These are phyloP conservation scores for Arthrobotrys conoides DNA, from an alignment of 2,329 filamentous ascomycete genomes.

Conservation along the genomic window DNA sequence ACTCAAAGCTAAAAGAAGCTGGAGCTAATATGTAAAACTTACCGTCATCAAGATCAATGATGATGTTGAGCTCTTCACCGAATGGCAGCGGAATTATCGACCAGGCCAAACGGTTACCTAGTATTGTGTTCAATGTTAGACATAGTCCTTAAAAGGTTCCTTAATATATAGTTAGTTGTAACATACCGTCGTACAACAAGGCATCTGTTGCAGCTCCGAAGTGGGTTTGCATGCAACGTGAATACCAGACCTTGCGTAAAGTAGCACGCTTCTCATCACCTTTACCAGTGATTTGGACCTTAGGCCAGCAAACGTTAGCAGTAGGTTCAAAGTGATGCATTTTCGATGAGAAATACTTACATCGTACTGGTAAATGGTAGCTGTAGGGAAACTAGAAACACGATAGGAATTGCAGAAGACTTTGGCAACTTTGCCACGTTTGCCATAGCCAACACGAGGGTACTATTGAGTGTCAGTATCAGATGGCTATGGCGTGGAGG, in stretches of 20 bases:
- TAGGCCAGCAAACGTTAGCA: conserved; percentile 23
- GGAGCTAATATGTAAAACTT: conserved; percentile 65
- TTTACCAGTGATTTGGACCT: conserved; percentile 67
- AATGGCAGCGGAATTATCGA: conserved; percentile 68
- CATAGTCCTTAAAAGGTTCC: conserved; percentile 67
- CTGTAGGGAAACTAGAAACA: conserved; percentile 74
- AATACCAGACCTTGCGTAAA: conserved; percentile 83
- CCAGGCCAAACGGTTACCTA: conserved; percentile 87
- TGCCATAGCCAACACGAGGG: conserved; percentile 73
- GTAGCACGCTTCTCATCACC: conserved; percentile 76
- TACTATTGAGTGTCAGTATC: conserved; percentile 17
- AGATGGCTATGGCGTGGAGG: conserved; percentile 56
- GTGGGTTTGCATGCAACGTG: conserved; percentile 72
- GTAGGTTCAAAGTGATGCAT: neutral
- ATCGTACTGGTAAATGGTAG: conserved; percentile 85
- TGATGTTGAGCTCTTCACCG: conserved; percentile 72
- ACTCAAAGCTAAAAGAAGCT: neutral
- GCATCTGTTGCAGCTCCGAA: conserved; percentile 69
- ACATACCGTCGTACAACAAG: conserved; percentile 64
- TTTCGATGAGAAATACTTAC: conserved; percentile 71
- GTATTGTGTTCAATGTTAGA: conserved; percentile 63
- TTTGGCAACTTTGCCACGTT: conserved; percentile 67
- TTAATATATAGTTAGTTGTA: neutral
- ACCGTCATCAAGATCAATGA: conserved; percentile 81
- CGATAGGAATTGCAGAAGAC: conserved; percentile 80